Base-by-base conservation (phyloP, 2,329 filamentous ascomycete genomes). In the Sphaerulina populicola region DNA sequence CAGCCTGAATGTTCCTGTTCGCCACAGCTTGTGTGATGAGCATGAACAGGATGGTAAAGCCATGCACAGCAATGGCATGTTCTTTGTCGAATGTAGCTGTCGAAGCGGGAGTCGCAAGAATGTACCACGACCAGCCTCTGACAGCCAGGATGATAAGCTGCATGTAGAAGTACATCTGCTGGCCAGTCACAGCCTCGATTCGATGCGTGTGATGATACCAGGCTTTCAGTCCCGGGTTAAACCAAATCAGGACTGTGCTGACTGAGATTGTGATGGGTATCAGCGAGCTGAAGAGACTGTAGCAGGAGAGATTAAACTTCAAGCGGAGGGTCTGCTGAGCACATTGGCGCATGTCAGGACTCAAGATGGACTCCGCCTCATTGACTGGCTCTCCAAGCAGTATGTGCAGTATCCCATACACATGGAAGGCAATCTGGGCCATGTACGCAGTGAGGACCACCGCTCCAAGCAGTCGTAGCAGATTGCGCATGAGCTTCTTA, bases 121-220 rank as follows among this genome's bases (percentile, higher is more conserved):
- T 64, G 51, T 61, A 66, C 52, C 55, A 65, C 11, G 64, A 66
- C 9, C 76, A 60, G 38, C 75, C 66, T 35, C 85, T 77, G 9
- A 82, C 68, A 5, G 75, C 63, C 9, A 87, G 63, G 18, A 82
- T 73, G 30, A 84, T 64, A 1, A 75, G 63, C 61, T 89, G 85
- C 54, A 83, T 77, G 1, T 73, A 74, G 62, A 87, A 86, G 75
- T 85, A 85, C 46, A 79, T 75, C 3, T 73, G 71, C 10, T 86
- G 75, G 14, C 64, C 64, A 7, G 53, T 44, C 8, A 64, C 52
- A 23, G 55, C 53, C 42, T 64, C 61, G 27, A 60, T 58, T 39
- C 63, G 60, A 30, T 57, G 33, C 2, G 63, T 64, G 40, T 59
- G 55, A 49, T 66, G 61, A 42, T 63, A 63, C 55, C 60, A 64